Conservation (phyloP, 1,284 basidiomycete species). For the Grifola frondosa region DNA sequence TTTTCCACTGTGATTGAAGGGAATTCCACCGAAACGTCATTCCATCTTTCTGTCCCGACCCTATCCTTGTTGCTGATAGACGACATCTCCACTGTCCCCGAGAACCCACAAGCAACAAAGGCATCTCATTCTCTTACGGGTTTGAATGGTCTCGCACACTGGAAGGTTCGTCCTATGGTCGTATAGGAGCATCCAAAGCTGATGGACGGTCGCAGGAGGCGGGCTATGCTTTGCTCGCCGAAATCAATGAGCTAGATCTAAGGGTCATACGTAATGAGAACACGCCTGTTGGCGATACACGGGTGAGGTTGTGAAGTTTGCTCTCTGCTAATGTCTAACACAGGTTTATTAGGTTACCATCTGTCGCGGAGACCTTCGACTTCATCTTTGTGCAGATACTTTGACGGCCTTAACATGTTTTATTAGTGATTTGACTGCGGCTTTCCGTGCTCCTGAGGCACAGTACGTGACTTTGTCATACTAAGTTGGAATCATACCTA, state of each 20-base stretch:
- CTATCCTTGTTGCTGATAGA: constrained; percentile 63
- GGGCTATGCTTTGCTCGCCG: constrained; percentile 70
- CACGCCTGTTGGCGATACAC: constrained; percentile 33
- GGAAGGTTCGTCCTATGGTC: constrained; percentile 59
- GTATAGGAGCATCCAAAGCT: constrained; percentile 9
- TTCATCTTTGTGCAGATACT: constrained; percentile 73
- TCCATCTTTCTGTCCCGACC: constrained; percentile 49
- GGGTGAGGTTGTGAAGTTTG: constrained; percentile 35
- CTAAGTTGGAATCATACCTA: not conserved
- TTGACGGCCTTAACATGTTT: constrained; percentile 53
- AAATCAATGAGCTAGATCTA: constrained; percentile 51
- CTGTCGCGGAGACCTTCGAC: constrained; percentile 44
- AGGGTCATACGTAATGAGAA: constrained; percentile 37
- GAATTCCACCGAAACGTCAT: constrained; percentile 53
- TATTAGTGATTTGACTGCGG: constrained; percentile 44
- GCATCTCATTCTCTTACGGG: constrained; percentile 1
- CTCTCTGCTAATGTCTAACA: no score
- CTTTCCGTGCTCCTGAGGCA: constrained; percentile 39
- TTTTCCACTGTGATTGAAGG: constrained; percentile 74
- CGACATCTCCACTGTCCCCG: constrained; percentile 42
- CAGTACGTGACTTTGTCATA: constrained; percentile 34
- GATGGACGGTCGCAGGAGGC: constrained; percentile 35
- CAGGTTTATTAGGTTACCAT: constrained; percentile 55
- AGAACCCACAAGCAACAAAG: constrained; percentile 11
- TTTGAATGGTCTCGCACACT: constrained; percentile 46